Base-by-base conservation (phyloP, 2,329 filamentous ascomycete genomes). In the Penicillium sp. region DNA sequence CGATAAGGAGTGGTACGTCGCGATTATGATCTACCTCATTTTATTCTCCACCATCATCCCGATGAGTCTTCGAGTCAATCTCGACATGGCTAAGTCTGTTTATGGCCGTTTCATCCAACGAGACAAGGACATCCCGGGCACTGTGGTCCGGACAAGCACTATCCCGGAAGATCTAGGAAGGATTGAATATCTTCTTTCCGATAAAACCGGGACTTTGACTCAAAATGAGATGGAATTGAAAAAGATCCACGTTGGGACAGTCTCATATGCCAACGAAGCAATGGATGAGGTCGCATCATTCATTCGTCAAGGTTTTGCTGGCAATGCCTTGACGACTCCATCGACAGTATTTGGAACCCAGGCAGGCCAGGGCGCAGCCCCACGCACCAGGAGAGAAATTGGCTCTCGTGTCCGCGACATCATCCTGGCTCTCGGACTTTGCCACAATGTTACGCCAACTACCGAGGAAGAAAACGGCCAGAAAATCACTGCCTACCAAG, bases 1-100 rank as follows among this genome's bases (percentile, higher is more conserved):
- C 48, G 69, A 77, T 53, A 77, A 78, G 58, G 62, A 70, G 51
- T 99, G 94, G 94, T 99, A 97, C 70, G 85, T 97, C 60, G 92
- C 95, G 58, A 95, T 97, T 64, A 94, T 96, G 85, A 87, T 92
- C n/a, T 99, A 97, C 69, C 76, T 99, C 57, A 95, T 99, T 54
- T 79, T 99, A 1, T 99, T 99, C 77, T 97, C 92, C n/a, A 97
- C 92, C 0, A 99, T 99, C 65, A 95, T 99, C 24, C 94, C 94
- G 1, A 96, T 99, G 71, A 95, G 91, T 74, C 78, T 99, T 61
- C 88, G 94, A 45, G 94, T 99, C 61, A 99, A 99, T 68, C 79
- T 99, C 16, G 94, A 99, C 67, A 87, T 99, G 83, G 95, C 92
- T 35, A 99, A 99, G 74, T 92, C 89, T 49, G 90, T 94, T 2